A percentile compares a stretch with the other conserved stretches of the same genome.
Conservation (phyloP, 805 yeast species). For the Lipomyces anomalus region DNA sequence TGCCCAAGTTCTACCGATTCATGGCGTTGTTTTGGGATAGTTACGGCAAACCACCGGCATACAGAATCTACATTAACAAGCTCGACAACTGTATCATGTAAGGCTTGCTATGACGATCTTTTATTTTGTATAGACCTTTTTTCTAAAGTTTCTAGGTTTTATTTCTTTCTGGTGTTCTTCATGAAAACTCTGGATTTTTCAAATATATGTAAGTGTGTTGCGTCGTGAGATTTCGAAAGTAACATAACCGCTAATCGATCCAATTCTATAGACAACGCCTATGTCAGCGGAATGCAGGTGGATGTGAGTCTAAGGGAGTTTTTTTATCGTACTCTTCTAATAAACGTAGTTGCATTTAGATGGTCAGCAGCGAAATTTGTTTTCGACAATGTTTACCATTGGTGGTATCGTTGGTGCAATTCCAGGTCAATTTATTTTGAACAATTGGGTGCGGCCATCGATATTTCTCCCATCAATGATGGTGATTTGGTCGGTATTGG, state of each 20-base stretch:
- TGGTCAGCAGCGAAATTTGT: conserved; percentile 26
- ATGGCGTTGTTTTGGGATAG: conserved; percentile 12
- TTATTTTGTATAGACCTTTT: too few species aligned
- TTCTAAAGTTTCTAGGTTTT: background rate
- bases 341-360: conserved; percentile 10
- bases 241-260: too few species aligned
- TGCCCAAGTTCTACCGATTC: conserved; percentile 2
- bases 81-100: conserved; percentile 7
- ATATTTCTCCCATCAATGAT: conserved; percentile 48
- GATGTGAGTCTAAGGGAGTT: conserved; percentile 20
- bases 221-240: too few species aligned
- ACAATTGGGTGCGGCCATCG: conserved; percentile 25
- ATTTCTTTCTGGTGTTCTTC: conserved; percentile 8
- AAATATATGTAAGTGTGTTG: conserved; percentile 3
- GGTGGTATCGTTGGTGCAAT: conserved; percentile 32
- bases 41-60: conserved; percentile 3
- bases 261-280: conserved; percentile 47
- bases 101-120: too few species aligned
- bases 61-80: conserved; percentile 5
- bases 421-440: conserved; percentile 33
- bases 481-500: conserved; percentile 63
- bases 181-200: conserved; percentile 7
- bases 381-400: conserved; percentile 24
- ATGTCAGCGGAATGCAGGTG: conserved; percentile 52
- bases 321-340: too few species aligned